These are phyloP conservation scores for Gossypium aridum DNA, from an alignment of 441 rosid species.

Conservation along the genomic window DNA sequence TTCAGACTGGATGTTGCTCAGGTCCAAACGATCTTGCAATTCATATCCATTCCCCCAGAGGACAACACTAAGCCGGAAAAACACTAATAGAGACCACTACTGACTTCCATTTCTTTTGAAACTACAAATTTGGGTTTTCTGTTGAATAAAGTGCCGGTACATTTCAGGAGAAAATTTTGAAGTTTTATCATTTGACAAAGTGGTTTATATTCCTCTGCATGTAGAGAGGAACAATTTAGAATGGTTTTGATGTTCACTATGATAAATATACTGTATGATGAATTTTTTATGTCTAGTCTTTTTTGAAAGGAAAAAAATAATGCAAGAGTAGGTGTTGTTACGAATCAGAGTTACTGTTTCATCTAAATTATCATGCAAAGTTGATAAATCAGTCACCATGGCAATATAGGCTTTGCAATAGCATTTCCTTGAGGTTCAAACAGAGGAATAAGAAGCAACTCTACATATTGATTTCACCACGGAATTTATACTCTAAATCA, in stretches of 20 bases:
- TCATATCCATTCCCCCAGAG: slow-evolving; percentile 62
- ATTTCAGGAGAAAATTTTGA: not conserved
- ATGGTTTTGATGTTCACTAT: not conserved
- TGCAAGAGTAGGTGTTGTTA: not conserved
- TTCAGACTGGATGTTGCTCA: slow-evolving; percentile 50
- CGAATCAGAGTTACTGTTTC: too few relatives aligned
- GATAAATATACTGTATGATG: not conserved
- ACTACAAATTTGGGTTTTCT: not conserved
- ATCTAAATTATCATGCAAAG: not conserved
- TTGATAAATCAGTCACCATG: not conserved
- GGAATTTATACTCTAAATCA: slow-evolving; percentile 1
- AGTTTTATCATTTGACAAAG: not conserved
- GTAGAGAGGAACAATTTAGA: not conserved
- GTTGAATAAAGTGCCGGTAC: slow-evolving; percentile 20
- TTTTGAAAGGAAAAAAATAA: not conserved
- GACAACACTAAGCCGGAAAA: slow-evolving; percentile 35
- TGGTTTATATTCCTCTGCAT: not conserved
- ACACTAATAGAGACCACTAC: slow-evolving; percentile 8
- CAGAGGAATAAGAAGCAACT: not conserved
- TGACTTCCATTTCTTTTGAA: slow-evolving; percentile 1
- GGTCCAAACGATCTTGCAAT: slow-evolving; percentile 52
- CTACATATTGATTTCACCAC: not conserved
- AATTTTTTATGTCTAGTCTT: not conserved
- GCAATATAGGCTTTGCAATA: not conserved
- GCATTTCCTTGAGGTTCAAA: not conserved